phyloP scores from a whole-genome alignment of 306 rosid genomes.

The Bauhinia variegata region DNA sequence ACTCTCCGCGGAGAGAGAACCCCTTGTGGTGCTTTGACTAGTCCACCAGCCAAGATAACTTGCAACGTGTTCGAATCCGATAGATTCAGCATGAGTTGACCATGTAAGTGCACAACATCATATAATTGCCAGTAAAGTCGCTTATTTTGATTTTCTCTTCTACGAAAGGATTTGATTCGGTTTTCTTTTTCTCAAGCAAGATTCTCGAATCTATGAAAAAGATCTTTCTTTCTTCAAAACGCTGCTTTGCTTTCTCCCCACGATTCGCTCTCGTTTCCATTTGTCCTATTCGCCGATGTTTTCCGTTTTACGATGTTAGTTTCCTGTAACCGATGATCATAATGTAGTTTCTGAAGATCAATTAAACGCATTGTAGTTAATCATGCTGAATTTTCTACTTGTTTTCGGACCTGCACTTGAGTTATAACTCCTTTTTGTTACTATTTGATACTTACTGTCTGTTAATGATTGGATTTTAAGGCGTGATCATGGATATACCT shows the following conservation, averaged over 20 bases:
- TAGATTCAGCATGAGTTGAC: too few relatives aligned
- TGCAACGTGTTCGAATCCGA: too few relatives aligned
- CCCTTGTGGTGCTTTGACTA: too few relatives aligned
- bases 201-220: too few relatives aligned
- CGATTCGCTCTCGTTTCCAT: constrained; percentile 16
- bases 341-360: background rate
- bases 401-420: background rate
- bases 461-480: background rate
- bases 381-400: constrained; percentile 19
- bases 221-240: background rate
- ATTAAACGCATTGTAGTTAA: background rate
- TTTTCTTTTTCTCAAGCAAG: too few relatives aligned
- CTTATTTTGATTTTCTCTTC: too few relatives aligned
- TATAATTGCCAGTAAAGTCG: too few relatives aligned
- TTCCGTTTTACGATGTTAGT: background rate
- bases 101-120: too few relatives aligned
- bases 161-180: too few relatives aligned
- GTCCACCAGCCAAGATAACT: too few relatives aligned
- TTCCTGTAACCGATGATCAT: background rate
- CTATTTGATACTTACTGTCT: background rate
- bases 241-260: background rate
- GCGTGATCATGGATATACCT: constrained; percentile 5
- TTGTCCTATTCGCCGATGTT: background rate
- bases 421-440: too few relatives aligned
- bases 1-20: too few relatives aligned